Percentiles rank a stretch among this genome's conserved stretches.
Conservation (phyloP, 1,139 yeast species). For the Lipomyces yarrowii region DNA sequence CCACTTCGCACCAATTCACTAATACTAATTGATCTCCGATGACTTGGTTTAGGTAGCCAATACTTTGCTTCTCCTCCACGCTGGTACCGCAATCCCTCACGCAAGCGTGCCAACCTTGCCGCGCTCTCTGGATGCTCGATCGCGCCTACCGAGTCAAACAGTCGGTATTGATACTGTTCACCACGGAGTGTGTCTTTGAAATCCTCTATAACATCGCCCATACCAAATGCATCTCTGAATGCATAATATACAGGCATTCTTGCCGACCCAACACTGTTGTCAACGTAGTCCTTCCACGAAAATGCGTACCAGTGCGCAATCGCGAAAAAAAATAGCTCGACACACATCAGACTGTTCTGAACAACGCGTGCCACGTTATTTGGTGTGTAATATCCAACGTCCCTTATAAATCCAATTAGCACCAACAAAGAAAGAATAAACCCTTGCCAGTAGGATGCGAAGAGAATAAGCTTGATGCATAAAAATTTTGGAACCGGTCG, state of each 20-base stretch:
- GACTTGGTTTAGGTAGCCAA: constrained; percentile 62
- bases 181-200: constrained; percentile 76
- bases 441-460: constrained; percentile 98
- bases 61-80: constrained; percentile 79
- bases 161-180: constrained; percentile 74
- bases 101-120: constrained; percentile 70
- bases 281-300: constrained; percentile 82
- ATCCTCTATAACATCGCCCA: constrained; percentile 75
- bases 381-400: constrained; percentile 41
- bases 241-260: constrained; percentile 57
- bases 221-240: constrained; percentile 70
- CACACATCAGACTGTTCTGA: constrained; percentile 78
- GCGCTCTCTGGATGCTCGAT: constrained; percentile 50
- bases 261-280: constrained; percentile 98
- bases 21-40: constrained; percentile 7
- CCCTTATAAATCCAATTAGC: constrained; percentile 55
- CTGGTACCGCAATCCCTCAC: constrained; percentile 81
- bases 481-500: constrained; percentile 90
- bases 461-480: constrained; percentile 88
- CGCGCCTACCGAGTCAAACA: constrained; percentile 60
- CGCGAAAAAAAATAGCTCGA: constrained; percentile 86
- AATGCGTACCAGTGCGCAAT: constrained; percentile 87
- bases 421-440: constrained; percentile 64
- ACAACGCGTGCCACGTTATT: constrained; percentile 53
- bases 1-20: constrained; percentile 1